phyloP scores from a whole-genome alignment of 1,139 yeast genomes.

The Scheffersomyces illinoinensis region DNA sequence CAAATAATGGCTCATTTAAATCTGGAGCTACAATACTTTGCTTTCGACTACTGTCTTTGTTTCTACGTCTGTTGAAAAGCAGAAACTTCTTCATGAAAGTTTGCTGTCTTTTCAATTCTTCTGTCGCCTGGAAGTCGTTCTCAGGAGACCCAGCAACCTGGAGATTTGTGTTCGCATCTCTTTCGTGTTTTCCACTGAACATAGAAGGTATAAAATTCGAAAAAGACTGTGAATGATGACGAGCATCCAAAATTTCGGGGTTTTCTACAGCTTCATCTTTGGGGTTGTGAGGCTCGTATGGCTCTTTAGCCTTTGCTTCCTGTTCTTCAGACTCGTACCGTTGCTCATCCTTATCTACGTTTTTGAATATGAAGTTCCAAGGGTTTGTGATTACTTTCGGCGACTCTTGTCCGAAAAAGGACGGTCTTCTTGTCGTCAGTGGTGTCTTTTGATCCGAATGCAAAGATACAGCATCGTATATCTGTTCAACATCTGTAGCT shows the following conservation, averaged over 20 bases:
- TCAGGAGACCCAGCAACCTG: slow-evolving; percentile 1
- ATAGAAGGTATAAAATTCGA: slow-evolving; percentile 14
- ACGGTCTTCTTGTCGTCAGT: not conserved
- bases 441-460: not conserved
- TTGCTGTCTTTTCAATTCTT: slow-evolving; percentile 15
- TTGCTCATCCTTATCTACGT: slow-evolving; percentile 24
- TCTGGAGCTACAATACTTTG: slow-evolving; percentile 20
- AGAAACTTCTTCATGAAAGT: slow-evolving; percentile 24
- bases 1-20: slow-evolving; percentile 17
- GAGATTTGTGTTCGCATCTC: slow-evolving; percentile 1
- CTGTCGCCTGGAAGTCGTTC: slow-evolving; percentile 4
- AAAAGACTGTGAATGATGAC: slow-evolving; percentile 8
- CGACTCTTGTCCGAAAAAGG: slow-evolving; percentile 12
- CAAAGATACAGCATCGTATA: not conserved
- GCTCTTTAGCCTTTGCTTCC: slow-evolving; percentile 16
- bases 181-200: slow-evolving; percentile 10
- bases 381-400: slow-evolving; percentile 29
- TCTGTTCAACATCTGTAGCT: not conserved
- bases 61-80: slow-evolving; percentile 28
- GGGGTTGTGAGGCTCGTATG: slow-evolving; percentile 6
- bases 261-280: not conserved
- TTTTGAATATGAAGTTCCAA: slow-evolving; percentile 24
- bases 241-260: not conserved
- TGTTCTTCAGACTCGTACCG: slow-evolving; percentile 29
- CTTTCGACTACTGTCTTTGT: slow-evolving; percentile 21